Conservation (phyloP, 2,329 filamentous ascomycete genomes). For the Celoporthe dispersa region DNA sequence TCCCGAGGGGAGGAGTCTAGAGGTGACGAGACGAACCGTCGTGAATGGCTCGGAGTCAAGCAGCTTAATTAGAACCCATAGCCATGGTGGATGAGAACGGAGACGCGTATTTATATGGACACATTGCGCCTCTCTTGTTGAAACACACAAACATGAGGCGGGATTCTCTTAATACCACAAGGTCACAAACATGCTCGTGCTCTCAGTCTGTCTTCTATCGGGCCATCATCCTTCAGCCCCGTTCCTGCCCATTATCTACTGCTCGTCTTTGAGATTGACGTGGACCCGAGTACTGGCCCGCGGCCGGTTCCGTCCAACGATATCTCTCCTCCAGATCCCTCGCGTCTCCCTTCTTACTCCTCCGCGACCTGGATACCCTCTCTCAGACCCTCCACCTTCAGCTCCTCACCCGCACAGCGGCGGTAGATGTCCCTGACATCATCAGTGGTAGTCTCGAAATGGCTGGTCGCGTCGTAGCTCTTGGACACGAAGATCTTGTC, state of each 20-base stretch:
- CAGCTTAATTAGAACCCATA: not conserved
- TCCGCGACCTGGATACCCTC: slow-evolving; percentile 77
- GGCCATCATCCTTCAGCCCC: not conserved
- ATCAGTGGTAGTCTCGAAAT: slow-evolving; percentile 91
- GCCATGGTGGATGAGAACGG: not conserved
- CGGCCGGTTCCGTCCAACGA: not conserved
- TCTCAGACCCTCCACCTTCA: slow-evolving; percentile 85
- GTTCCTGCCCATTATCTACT: slow-evolving; percentile 13
- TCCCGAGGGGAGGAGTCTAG: too few species aligned
- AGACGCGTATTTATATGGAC: not conserved
- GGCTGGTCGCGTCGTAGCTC: slow-evolving; percentile 96
- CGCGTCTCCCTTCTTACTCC: slow-evolving; percentile 50
- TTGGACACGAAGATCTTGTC: slow-evolving; percentile 98
- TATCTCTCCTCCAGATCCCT: not conserved
- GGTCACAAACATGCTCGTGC: slow-evolving; percentile 10
- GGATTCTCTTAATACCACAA: not conserved
- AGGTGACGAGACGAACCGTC: not conserved
- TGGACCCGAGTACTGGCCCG: slow-evolving; percentile 10
- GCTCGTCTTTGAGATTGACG: not conserved
- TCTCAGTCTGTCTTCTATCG: slow-evolving; percentile 13
- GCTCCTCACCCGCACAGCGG: slow-evolving; percentile 79
- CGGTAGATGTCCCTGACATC: slow-evolving; percentile 94
- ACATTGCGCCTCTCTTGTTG: not conserved
- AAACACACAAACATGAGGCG: not conserved
- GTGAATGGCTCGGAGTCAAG: not conserved